Percentiles rank a stretch among this genome's conserved stretches.
Conservation (phyloP, 2,329 filamentous ascomycete genomes). For the Talaromyces sp. region DNA sequence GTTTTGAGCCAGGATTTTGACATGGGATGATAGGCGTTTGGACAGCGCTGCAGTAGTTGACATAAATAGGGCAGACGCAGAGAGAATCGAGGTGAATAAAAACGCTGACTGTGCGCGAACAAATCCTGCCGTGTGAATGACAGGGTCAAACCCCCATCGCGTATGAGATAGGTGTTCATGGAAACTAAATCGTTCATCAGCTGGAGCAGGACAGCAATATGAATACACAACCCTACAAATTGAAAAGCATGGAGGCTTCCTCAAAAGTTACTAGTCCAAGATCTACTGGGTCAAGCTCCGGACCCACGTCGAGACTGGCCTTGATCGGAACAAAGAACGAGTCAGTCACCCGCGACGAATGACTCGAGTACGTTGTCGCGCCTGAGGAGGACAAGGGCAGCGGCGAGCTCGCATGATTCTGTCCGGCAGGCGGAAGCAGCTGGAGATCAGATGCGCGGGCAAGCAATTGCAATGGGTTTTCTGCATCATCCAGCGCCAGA, state of each 20-base stretch:
- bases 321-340: conserved; percentile 63
- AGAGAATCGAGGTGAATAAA: conserved; percentile 65
- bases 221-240: conserved; percentile 48
- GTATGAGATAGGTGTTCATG: conserved; percentile 67
- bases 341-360: conserved; percentile 37
- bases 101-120: conserved; percentile 64
- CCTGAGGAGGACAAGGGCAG: conserved; percentile 32
- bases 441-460: conserved; percentile 66
- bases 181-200: conserved; percentile 45
- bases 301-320: conserved; percentile 58
- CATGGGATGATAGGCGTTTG: conserved; percentile 60
- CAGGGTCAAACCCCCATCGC: conserved; percentile 66
- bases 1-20: conserved; percentile 56
- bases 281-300: conserved; percentile 64
- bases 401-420: conserved; percentile 18
- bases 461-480: conserved; percentile 68
- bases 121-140: conserved; percentile 60
- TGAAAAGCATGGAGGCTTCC: conserved; percentile 60
- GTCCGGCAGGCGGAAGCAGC: conserved; percentile 38
- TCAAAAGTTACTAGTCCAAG: conserved; percentile 61
- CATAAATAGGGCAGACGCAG: conserved; percentile 63
- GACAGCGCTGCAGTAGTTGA: conserved; percentile 60
- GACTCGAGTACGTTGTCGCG: conserved; percentile 22
- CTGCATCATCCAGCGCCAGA: conserved; percentile 64
- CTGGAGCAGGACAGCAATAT: background rate